These are phyloP conservation scores for Kazachstania sp. DNA, from an alignment of 1,139 yeast genomes.

Conservation along the genomic window DNA sequence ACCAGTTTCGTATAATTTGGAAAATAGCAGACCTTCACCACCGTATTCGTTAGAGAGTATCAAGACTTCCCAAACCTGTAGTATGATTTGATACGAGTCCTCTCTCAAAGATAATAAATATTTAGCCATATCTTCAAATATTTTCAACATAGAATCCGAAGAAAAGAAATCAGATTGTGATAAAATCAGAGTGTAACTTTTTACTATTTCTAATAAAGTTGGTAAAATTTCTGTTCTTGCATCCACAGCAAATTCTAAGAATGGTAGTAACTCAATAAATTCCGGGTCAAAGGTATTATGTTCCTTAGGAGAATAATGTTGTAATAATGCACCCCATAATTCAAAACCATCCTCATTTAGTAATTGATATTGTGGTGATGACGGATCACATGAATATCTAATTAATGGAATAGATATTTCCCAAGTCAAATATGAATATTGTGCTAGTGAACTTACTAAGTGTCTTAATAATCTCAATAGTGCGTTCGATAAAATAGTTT, in stretches of 20 bases:
- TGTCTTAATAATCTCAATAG: conserved; percentile 63
- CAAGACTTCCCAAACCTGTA: conserved; percentile 53
- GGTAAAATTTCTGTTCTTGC: conserved; percentile 75
- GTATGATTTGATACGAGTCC: conserved; percentile 52
- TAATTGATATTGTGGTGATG: conserved; percentile 51
- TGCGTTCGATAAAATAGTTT: conserved; percentile 61
- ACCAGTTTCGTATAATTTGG: conserved; percentile 23
- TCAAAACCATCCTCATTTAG: conserved; percentile 84
- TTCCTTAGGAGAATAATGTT: conserved; percentile 35
- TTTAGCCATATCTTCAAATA: conserved; percentile 47
- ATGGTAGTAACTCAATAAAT: conserved; percentile 24
- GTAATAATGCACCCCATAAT: conserved; percentile 67
- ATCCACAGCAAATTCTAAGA: conserved; percentile 38
- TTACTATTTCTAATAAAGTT: conserved; percentile 53
- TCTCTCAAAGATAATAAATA: conserved; percentile 60
- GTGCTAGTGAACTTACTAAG: conserved; percentile 56
- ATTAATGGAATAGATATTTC: conserved; percentile 61
- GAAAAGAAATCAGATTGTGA: conserved; percentile 39
- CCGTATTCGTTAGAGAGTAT: conserved; percentile 22
- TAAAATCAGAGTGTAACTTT: conserved; percentile 60
- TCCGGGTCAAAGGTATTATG: conserved; percentile 19
- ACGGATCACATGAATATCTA: conserved; percentile 52
- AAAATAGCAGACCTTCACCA: conserved; percentile 17
- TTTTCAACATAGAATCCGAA: conserved; percentile 31
- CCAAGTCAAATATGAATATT: conserved; percentile 51